phyloP scores from a whole-genome alignment of 768 basidiomycete genomes.

The Rhizopogon roseolus region DNA sequence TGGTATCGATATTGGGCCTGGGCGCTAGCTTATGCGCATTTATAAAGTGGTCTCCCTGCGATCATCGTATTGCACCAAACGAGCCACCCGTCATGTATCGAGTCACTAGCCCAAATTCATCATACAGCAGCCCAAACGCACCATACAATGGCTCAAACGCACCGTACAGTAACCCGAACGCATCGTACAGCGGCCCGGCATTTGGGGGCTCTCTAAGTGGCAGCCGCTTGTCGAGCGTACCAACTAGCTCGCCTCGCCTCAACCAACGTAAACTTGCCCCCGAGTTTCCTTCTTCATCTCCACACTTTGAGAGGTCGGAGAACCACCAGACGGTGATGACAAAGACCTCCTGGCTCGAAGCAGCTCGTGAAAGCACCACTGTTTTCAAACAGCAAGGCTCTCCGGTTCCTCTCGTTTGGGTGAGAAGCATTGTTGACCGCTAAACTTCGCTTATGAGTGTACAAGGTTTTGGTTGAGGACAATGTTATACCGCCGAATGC shows the following conservation, averaged over 20 bases:
- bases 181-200: background rate
- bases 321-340: background rate
- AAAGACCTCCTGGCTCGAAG: slow-evolving; percentile 15
- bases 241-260: background rate
- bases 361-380: slow-evolving; percentile 25
- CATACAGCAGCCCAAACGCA: background rate
- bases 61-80: background rate
- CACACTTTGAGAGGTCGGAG: background rate
- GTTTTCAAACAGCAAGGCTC: slow-evolving; percentile 24
- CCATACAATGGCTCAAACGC: too few species aligned
- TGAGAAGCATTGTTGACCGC: slow-evolving; percentile 3
- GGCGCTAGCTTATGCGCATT: background rate
- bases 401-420: slow-evolving; percentile 27
- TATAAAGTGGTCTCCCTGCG: background rate
- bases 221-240: background rate
- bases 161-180: background rate
- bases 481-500: slow-evolving; percentile 30
- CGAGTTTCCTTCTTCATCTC: background rate
- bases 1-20: background rate
- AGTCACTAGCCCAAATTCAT: background rate
- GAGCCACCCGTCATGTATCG: background rate
- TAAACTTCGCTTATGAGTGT: background rate
- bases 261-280: background rate
- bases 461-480: slow-evolving; percentile 24
- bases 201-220: background rate